A percentile compares a stretch with the other conserved stretches of the same genome.
These are phyloP conservation scores for Cyclotella choctawhatcheeana DNA, from an alignment of 108 stramenopile genomes.

Conservation along the genomic window DNA sequence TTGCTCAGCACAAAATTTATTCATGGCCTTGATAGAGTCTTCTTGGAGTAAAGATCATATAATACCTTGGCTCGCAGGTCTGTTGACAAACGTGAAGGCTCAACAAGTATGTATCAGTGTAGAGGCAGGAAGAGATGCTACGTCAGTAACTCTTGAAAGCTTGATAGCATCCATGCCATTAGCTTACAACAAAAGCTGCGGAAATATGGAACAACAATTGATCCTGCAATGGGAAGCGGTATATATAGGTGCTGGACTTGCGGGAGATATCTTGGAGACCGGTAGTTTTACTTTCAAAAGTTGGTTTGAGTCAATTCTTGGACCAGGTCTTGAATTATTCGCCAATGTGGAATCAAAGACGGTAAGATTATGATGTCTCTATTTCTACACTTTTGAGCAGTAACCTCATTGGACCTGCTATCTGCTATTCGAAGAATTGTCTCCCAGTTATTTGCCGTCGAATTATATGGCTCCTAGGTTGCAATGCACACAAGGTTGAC, in stretches of 20 bases:
- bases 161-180: constrained; percentile 32
- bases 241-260: constrained; percentile 44
- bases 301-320: constrained; percentile 40
- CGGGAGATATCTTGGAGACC: constrained; percentile 25
- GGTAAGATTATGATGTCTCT: no score
- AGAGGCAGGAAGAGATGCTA: constrained; percentile 7
- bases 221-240: constrained; percentile 47
- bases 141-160: constrained; percentile 3
- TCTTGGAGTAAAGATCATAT: constrained; percentile 6
- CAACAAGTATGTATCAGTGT: constrained; percentile 29
- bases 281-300: constrained; percentile 28
- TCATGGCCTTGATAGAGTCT: constrained; percentile 42
- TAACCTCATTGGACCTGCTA: no score
- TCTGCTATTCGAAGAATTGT: no score
- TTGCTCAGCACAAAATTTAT: constrained; percentile 43
- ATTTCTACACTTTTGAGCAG: no score
- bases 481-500: constrained; percentile 37
- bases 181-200: neutral
- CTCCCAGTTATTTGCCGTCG: constrained; percentile 45
- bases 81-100: constrained; percentile 32
- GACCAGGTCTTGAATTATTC: constrained; percentile 22
- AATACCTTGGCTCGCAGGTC: constrained; percentile 28
- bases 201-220: neutral
- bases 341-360: constrained; percentile 1
- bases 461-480: constrained; percentile 45